Percentiles rank a stretch among this genome's conserved stretches.
These are phyloP conservation scores for Pleoardoris graminearum DNA, from an alignment of 2,329 filamentous ascomycete genomes.

Conservation along the genomic window DNA sequence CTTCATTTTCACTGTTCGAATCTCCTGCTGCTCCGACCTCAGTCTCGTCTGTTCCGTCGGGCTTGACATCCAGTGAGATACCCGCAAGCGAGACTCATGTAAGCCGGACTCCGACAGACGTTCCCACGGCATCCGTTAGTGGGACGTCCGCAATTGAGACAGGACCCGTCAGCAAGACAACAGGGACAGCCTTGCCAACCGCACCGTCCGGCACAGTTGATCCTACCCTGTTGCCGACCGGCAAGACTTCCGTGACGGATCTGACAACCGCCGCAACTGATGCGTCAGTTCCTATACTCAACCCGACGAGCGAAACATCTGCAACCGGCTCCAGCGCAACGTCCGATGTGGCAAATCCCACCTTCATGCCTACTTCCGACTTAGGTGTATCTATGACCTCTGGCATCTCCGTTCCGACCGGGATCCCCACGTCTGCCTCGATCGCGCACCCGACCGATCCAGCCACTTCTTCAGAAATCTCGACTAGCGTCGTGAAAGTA, in stretches of 20 bases:
- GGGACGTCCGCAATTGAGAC: not conserved
- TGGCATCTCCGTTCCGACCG: not conserved
- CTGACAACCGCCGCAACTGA: not conserved
- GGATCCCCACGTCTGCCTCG: not conserved
- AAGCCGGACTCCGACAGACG: constrained; percentile 9
- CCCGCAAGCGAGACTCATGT: constrained; percentile 15
- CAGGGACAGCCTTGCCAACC: not conserved
- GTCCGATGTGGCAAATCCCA: not conserved
- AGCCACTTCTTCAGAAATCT: not conserved
- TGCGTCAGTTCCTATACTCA: not conserved
- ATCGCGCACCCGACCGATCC: constrained; percentile 4
- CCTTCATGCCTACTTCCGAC: not conserved
- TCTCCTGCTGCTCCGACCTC: constrained; percentile 5
- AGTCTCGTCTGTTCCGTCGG: constrained; percentile 6
- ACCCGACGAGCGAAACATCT: not conserved
- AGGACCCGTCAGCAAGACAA: not conserved
- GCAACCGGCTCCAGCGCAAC: not conserved
- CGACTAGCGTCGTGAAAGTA: not conserved
- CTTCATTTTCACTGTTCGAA: constrained; percentile 4
- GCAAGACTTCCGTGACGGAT: not conserved
- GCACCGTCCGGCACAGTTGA: not conserved
- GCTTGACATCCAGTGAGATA: constrained; percentile 10
- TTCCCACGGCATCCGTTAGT: not conserved
- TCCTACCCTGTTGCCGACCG: not conserved
- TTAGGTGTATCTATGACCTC: constrained; percentile 6